Evolutionary conservation across 257 asterid genomes (phyloP), one percentile per base, ranked within the genome.

Genomic region (Anisodus acutangulus): DNA sequence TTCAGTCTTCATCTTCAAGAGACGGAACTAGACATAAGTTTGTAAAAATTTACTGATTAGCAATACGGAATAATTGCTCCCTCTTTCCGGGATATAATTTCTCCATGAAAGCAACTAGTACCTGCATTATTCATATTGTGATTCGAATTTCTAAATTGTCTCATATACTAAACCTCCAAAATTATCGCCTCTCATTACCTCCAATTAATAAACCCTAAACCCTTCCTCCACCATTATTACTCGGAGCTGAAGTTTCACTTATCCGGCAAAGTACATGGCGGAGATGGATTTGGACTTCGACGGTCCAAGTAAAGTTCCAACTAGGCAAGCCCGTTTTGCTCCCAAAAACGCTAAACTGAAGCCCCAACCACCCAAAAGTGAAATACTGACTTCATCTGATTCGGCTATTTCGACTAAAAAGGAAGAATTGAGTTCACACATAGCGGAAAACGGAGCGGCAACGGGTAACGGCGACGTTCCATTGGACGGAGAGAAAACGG

Each of bases 281-380:
- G 97, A 88, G 83, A 84, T 91, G 91, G 95, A 93, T 86, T 78
- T 92, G 49, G 93, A 91, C 68, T 87, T 91, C 78, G 91, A 82
- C 45, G 91, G 60, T 59, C 85, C 93, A 35, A 82, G 49, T 41
- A 84, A 82, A 66, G 90, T 55, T 4, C 85, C 91, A n/a, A 11
- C 57, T 80, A 87, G 95, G 67, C 66, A 90, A 63, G 11, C 90
- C 39, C 91, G 93, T 19, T 95, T 92, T 83, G 95, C 90, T 17
- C 97, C 98, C 31, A 93, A 92, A 88, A 93, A 92, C 84, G 85
- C 95, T 47, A 93, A 86, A 82, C 66, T 82, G 71, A 87, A 85
- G 83, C 89, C 91, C 76, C 80, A 83, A 76, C 87, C 89, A 70
- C 72, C 89, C 8, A 68, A 81, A 59, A 35, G 12, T 49, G 81